Conservation (phyloP, 73 alveolate species). For the Paramecium sonneborni region DNA sequence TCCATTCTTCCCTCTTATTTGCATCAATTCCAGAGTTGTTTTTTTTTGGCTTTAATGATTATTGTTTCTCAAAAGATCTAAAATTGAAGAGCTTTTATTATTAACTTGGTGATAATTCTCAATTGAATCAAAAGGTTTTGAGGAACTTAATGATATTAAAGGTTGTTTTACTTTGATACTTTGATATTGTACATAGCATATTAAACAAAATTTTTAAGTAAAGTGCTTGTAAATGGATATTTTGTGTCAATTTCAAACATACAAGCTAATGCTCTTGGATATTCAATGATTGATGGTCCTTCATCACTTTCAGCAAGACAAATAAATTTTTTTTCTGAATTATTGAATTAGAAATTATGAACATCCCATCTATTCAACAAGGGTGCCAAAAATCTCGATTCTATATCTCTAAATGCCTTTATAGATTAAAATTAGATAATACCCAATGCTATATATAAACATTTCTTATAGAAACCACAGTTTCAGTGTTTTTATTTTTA, state of each 20-base stretch:
- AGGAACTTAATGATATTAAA: neutral
- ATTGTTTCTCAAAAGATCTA: neutral
- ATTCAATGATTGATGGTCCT: constrained; percentile 54
- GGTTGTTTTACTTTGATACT: neutral
- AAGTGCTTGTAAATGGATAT: neutral
- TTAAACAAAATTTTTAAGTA: constrained; percentile 15
- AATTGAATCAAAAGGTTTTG: constrained; percentile 3
- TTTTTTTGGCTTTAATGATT: neutral
- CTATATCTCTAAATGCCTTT: constrained; percentile 49
- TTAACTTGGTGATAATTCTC: constrained; percentile 10
- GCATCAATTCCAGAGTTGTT: constrained; percentile 43
- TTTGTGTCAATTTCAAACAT: constrained; percentile 52
- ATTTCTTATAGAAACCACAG: neutral
- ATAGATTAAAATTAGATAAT: neutral
- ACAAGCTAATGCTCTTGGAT: constrained; percentile 30
- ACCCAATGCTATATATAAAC: constrained; percentile 48
- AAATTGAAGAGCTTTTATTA: neutral
- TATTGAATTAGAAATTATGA: constrained; percentile 33
- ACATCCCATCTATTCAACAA: constrained; percentile 52
- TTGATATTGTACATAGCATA: constrained; percentile 45
- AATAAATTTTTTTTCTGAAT: neutral
- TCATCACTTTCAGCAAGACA: constrained; percentile 45
- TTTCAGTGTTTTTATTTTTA: constrained; percentile 50
- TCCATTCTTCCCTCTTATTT: constrained; percentile 36
- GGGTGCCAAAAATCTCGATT: constrained; percentile 23